phyloP scores from a whole-genome alignment of 179 eudicot species.

The Silene coronaria region DNA sequence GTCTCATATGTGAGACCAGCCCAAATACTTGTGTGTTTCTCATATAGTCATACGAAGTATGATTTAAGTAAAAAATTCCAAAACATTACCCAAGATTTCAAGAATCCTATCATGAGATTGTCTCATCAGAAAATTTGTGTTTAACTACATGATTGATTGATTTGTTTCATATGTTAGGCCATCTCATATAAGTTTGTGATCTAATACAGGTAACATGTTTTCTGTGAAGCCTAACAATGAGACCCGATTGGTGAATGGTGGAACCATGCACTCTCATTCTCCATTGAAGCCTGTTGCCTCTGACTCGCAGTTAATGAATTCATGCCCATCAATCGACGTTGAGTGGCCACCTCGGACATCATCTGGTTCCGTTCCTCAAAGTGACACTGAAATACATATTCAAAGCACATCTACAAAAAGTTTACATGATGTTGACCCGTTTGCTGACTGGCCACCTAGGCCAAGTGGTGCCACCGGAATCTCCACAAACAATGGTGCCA shows the following conservation, averaged over 20 bases:
- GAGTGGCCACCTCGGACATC: conserved; percentile 94
- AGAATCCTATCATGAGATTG: not conserved
- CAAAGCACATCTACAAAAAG: conserved; percentile 33
- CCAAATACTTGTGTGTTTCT: not conserved
- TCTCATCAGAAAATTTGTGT: not conserved
- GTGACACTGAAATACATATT: conserved; percentile 30
- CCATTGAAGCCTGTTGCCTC: conserved; percentile 33
- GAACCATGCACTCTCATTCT: conserved; percentile 26
- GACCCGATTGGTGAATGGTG: conserved; percentile 28
- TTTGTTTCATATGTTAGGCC: not conserved
- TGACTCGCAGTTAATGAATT: conserved; percentile 37
- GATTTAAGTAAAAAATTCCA: not conserved
- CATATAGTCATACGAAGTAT: not conserved
- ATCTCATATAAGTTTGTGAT: not conserved
- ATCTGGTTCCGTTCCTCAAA: conserved; percentile 34
- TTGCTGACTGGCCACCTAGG: conserved; percentile 92
- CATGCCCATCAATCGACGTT: conserved; percentile 68
- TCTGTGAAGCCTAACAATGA: conserved; percentile 30
- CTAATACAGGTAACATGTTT: conserved; percentile 30
- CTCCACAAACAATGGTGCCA: conserved; percentile 25
- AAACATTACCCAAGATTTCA: not conserved
- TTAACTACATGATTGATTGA: not conserved
- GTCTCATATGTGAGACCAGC: not conserved
- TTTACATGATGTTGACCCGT: conserved; percentile 77
- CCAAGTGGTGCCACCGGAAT: conserved; percentile 33